These are phyloP conservation scores for Rhodotorula kratochvilovae DNA, from an alignment of 768 basidiomycete species.

Conservation along the genomic window DNA sequence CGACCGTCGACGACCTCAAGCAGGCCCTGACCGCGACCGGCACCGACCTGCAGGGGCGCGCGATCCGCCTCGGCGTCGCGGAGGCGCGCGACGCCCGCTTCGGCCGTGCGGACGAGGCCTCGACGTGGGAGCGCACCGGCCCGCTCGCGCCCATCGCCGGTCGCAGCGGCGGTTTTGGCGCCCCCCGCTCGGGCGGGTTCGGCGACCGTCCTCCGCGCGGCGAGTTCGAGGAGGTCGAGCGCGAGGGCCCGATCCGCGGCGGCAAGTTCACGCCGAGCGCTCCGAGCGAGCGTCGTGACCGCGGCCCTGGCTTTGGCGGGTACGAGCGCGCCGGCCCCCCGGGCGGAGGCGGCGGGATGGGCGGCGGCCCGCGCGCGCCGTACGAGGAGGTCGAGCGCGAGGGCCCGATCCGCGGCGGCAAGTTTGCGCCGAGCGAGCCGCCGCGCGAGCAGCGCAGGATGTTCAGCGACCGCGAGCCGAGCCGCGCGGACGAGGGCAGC, in stretches of 20 bases:
- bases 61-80: slow-evolving; percentile 85
- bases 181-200: slow-evolving; percentile 51
- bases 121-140: slow-evolving; percentile 47
- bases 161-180: slow-evolving; percentile 50
- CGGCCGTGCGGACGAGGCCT: slow-evolving; percentile 55
- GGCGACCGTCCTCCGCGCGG: neutral
- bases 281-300: slow-evolving; percentile 15
- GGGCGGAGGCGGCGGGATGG: no score
- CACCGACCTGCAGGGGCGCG: slow-evolving; percentile 68
- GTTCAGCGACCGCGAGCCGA: slow-evolving; percentile 46
- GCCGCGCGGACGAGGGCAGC: slow-evolving; percentile 54
- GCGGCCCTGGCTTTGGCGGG: slow-evolving; percentile 12
- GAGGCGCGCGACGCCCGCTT: slow-evolving; percentile 65
- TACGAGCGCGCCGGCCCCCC: slow-evolving; percentile 13
- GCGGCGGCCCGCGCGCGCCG: neutral
- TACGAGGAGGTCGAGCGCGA: slow-evolving; percentile 37
- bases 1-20: slow-evolving; percentile 77
- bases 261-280: slow-evolving; percentile 46
- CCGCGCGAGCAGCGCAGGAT: slow-evolving; percentile 5
- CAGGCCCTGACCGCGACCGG: slow-evolving; percentile 70
- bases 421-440: slow-evolving; percentile 39
- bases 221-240: slow-evolving; percentile 45
- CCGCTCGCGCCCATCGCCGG: slow-evolving; percentile 44
- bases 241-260: slow-evolving; percentile 49
- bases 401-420: slow-evolving; percentile 39